Evolutionary conservation across 2,329 filamentous ascomycete genomes (phyloP).

Genomic region (Verticillium isaacii): DNA sequence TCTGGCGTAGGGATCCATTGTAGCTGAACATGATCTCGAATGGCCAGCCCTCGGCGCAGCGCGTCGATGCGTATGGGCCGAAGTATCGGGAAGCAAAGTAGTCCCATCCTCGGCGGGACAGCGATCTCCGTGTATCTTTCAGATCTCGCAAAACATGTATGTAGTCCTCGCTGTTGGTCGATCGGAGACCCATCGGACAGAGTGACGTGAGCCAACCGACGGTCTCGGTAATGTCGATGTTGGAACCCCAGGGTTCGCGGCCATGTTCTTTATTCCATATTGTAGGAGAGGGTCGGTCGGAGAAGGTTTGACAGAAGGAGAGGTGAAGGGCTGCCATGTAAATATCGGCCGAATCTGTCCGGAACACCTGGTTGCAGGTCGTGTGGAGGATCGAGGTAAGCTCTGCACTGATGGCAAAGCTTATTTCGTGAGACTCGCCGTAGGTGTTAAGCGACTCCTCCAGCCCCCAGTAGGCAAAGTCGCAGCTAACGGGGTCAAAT

Average conservation of each 20-base stretch:
- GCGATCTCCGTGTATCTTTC: constrained; percentile 44
- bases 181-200: constrained; percentile 42
- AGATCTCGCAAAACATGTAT: constrained; percentile 45
- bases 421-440: constrained; percentile 32
- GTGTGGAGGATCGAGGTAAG: constrained; percentile 36
- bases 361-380: constrained; percentile 38
- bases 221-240: constrained; percentile 49
- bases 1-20: constrained; percentile 42
- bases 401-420: constrained; percentile 38
- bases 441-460: constrained; percentile 37
- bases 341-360: constrained; percentile 48
- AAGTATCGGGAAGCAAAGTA: constrained; percentile 45
- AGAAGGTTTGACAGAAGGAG: constrained; percentile 51
- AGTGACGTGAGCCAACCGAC: constrained; percentile 59
- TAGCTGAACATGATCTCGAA: constrained; percentile 58
- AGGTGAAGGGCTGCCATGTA: constrained; percentile 49
- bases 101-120: constrained; percentile 38
- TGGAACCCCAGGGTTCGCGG: constrained; percentile 35
- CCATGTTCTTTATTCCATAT: constrained; percentile 52
- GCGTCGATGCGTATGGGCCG: constrained; percentile 21
- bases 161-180: constrained; percentile 34
- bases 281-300: constrained; percentile 43
- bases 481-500: constrained; percentile 31
- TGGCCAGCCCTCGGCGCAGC: constrained; percentile 35
- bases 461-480: constrained; percentile 45